Evolutionary conservation across 495 filamentous ascomycete genomes (phyloP), one percentile per base, ranked within the genome.

Genomic region (Bathelium albidoporum): DNA sequence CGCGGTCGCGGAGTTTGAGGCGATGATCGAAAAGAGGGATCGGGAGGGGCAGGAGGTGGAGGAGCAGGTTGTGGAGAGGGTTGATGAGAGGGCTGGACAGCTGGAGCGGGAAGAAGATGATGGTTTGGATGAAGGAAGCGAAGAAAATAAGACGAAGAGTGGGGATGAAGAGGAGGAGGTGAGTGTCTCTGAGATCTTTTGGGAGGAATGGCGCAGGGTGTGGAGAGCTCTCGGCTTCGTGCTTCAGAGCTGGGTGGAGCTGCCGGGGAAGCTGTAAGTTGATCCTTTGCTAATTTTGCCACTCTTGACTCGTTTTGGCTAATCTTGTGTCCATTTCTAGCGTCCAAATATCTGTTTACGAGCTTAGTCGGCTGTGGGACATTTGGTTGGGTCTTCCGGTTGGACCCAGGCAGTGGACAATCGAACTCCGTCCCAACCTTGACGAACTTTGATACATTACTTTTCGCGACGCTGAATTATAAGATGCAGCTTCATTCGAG

Each of bases 311-410:
- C 62, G 1, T 53, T 44, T 66, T 28, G 1, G 43, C 34, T 34
- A n/a, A 49, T 31, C 20, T 34, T 31, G 45, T 12, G 11, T 58
- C 32, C 62, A 39, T 31, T 59, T 31, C 41, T 61, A 92, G 88
- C 12, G 83, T 77, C 65, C 72, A 82, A 31, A 87, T 96, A 59
- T 29, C 78, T 11, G 64, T 82, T 2, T 69, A 80, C 0, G 90
- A 95, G 72, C 49, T 81, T 3, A 71, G 71, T 53, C 81, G 91
- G 44, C 65, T 88, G 20, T 93, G 85, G 83, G 80, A 87, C 58
- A 89, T 78, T 70, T 96, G 85, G 77, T 75, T 95, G n/a, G 91
- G 91, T 31, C 72, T 90, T 61, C 87, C 90, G 9, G 83, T 92
- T 20, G 76, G 76, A 53, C 86, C 87, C 4, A 79, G 89, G 65